Percentiles rank a stretch among this genome's conserved stretches.
Conservation (phyloP, 805 yeast genomes). For the Teunomyces gatunensis region DNA sequence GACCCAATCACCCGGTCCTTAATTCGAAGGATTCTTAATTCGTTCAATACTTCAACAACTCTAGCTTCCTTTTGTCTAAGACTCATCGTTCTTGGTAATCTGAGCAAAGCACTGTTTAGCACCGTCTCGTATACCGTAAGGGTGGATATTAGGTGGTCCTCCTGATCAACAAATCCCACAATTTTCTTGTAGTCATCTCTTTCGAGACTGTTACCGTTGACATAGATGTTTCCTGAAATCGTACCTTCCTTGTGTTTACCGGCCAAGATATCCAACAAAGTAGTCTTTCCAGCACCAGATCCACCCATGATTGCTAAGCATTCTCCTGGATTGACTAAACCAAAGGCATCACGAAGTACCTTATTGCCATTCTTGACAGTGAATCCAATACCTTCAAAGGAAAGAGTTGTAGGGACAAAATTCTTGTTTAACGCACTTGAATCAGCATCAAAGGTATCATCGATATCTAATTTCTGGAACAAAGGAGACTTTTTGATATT, state of each 20-base stretch:
- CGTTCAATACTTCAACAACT: constrained; percentile 81
- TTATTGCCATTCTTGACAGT: constrained; percentile 43
- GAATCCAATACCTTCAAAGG: constrained; percentile 74
- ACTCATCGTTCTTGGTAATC: constrained; percentile 83
- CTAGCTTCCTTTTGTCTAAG: constrained; percentile 67
- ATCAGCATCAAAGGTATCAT: constrained; percentile 28
- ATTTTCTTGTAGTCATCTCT: constrained; percentile 55
- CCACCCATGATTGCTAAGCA: constrained; percentile 97
- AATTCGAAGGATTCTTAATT: constrained; percentile 77
- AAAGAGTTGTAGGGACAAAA: constrained; percentile 65
- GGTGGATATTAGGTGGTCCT: constrained; percentile 86
- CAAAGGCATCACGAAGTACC: constrained; percentile 65
- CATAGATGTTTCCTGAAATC: constrained; percentile 61
- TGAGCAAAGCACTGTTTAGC: constrained; percentile 80
- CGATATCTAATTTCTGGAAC: constrained; percentile 39
- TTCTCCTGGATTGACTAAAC: constrained; percentile 81
- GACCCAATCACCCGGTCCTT: constrained; percentile 87
- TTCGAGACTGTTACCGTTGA: constrained; percentile 64
- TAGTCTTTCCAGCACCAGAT: constrained; percentile 97
- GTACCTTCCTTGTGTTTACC: constrained; percentile 79
- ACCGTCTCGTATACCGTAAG: constrained; percentile 95
- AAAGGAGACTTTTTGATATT: constrained; percentile 61
- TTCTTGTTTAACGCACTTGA: constrained; percentile 46
- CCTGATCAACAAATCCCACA: constrained; percentile 95
- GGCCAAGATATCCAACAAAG: constrained; percentile 87